These are phyloP conservation scores for Amphibolis antarctica DNA, from an alignment of 106 monocot genomes.

Conservation along the genomic window DNA sequence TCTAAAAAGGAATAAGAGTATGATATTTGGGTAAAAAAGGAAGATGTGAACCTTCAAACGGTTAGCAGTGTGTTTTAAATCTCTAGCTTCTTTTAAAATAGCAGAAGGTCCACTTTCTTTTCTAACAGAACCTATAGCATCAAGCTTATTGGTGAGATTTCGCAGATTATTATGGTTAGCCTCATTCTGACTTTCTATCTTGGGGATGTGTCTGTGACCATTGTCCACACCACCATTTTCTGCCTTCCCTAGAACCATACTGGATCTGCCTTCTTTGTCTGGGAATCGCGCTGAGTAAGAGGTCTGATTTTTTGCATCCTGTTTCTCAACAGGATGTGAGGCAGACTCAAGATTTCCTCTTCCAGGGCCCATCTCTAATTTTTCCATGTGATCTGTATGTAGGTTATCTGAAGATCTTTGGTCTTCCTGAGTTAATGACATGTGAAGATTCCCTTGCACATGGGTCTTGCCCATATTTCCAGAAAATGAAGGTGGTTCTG, in stretches of 20 bases:
- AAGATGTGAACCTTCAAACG: conserved; percentile 65
- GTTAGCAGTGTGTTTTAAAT: conserved; percentile 76
- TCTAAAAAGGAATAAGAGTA: background rate
- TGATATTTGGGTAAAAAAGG: background rate
- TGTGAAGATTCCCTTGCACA: conserved; percentile 1
- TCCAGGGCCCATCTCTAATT: conserved; percentile 17
- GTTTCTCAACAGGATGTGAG: conserved; percentile 7
- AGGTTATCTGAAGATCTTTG: conserved; percentile 6
- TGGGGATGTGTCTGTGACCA: conserved; percentile 15
- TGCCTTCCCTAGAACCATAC: conserved; percentile 17
- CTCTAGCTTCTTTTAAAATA: conserved; percentile 67
- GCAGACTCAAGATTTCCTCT: conserved; percentile 18
- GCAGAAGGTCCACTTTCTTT: conserved; percentile 30
- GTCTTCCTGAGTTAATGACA: conserved; percentile 1
- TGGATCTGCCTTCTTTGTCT: conserved; percentile 27
- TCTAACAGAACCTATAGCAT: conserved; percentile 32
- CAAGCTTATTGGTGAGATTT: conserved; percentile 27
- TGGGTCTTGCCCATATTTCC: background rate
- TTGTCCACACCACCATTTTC: conserved; percentile 20
- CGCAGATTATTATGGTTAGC: conserved; percentile 12
- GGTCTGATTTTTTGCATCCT: conserved; percentile 7
- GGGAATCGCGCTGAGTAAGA: conserved; percentile 10
- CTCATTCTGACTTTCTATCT: conserved; percentile 26
- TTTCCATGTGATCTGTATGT: conserved; percentile 18
- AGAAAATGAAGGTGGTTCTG: background rate